These are phyloP conservation scores for Mikania micrantha DNA, from an alignment of 129 eudicot genomes.

Conservation along the genomic window DNA sequence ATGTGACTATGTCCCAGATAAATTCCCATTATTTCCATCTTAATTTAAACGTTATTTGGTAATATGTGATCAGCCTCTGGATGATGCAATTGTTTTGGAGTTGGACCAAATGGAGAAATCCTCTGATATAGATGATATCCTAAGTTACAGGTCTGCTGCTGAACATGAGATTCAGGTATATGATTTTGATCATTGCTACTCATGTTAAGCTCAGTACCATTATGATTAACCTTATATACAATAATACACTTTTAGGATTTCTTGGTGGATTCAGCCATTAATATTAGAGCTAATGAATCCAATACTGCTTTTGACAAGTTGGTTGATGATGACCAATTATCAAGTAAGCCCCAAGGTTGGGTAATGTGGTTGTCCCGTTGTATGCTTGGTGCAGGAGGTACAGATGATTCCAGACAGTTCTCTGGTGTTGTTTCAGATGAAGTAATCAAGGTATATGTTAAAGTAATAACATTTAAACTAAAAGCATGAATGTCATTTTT, in stretches of 20 bases:
- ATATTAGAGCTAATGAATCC: conserved; percentile 29
- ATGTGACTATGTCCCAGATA: too few species aligned
- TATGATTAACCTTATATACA: background rate
- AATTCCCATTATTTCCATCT: too few species aligned
- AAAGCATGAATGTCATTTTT: too few species aligned
- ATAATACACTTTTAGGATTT: conserved; percentile 43
- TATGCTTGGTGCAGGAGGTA: conserved; percentile 98
- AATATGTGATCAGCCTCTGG: conserved; percentile 19
- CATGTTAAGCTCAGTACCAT: background rate
- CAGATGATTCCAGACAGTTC: conserved; percentile 75
- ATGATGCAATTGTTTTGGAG: conserved; percentile 47
- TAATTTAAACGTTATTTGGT: too few species aligned
- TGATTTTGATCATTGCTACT: background rate
- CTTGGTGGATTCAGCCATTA: conserved; percentile 34
- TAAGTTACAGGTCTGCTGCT: conserved; percentile 69
- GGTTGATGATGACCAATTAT: conserved; percentile 38
- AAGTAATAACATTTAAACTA: too few species aligned
- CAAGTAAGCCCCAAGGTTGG: conserved; percentile 83
- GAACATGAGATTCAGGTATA: conserved; percentile 78
- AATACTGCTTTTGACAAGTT: conserved; percentile 34
- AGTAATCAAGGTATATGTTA: conserved; percentile 59
- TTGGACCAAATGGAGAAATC: conserved; percentile 82
- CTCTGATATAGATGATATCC: conserved; percentile 74
- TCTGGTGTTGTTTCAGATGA: conserved; percentile 93
- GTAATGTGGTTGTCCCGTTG: conserved; percentile 91